phyloP scores from a whole-genome alignment of 2,329 filamentous ascomycete species.

The Diplodia sapinea region DNA sequence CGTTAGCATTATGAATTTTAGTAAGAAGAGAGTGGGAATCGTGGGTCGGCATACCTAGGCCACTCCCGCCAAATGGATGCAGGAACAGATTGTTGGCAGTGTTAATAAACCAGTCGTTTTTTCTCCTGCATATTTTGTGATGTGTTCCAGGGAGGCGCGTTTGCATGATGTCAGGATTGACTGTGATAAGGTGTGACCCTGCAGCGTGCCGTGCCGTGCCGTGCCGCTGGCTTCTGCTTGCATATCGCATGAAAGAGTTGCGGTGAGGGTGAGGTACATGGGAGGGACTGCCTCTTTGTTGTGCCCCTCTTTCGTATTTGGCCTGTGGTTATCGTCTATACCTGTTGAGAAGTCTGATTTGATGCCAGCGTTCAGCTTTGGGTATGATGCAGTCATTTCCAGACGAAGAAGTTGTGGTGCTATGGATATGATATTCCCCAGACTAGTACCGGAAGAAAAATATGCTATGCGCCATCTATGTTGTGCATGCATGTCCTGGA shows the following conservation, averaged over 20 bases:
- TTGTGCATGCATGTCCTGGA: slow-evolving; percentile 3
- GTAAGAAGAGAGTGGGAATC: neutral
- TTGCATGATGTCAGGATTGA: neutral
- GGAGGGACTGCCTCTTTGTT: neutral
- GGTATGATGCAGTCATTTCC: neutral
- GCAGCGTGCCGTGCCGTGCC: neutral
- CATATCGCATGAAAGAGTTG: neutral
- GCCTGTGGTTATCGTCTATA: neutral
- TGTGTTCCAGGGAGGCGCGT: neutral
- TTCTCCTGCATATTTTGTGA: neutral
- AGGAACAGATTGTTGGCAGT: neutral
- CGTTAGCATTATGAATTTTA: neutral
- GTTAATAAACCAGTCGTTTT: slow-evolving; percentile 11
- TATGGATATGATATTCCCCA: neutral
- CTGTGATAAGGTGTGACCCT: neutral
- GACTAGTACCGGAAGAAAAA: neutral
- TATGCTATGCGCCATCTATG: slow-evolving; percentile 4
- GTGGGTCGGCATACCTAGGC: slow-evolving; percentile 9
- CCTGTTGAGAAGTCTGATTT: neutral
- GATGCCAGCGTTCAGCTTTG: neutral
- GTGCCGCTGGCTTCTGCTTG: neutral
- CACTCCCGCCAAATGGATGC: slow-evolving; percentile 14
- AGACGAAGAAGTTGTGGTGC: neutral
- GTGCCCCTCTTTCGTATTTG: neutral
- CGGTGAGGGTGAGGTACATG: neutral